Evolutionary conservation across 306 rosid species (phyloP).

Genomic region (Cucurbita ficifolia): DNA sequence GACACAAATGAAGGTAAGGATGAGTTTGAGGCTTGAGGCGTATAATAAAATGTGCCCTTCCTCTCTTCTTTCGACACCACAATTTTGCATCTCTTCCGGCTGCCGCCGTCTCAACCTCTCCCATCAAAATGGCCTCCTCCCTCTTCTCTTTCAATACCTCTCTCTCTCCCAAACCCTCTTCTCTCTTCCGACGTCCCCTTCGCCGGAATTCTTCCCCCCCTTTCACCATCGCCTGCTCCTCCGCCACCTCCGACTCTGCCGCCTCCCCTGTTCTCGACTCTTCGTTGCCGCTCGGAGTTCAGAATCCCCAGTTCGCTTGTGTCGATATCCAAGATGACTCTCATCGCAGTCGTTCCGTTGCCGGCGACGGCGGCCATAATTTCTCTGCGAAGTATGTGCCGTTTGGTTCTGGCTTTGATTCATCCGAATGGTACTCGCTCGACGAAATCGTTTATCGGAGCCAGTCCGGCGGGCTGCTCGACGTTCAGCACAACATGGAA

Average conservation of each 20-base stretch:
- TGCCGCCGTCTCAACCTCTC: not conserved
- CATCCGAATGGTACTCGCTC: constrained; percentile 34
- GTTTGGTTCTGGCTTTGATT: constrained; percentile 13
- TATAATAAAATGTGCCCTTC: constrained; percentile 1
- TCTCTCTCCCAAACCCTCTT: not conserved
- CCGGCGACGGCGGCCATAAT: not conserved
- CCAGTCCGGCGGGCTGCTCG: constrained; percentile 33
- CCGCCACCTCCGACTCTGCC: not conserved
- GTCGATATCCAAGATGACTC: not conserved
- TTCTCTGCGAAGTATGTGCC: constrained; percentile 41
- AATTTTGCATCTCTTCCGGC: not conserved
- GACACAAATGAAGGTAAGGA: not conserved
- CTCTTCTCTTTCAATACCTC: not conserved
- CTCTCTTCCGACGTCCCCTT: not conserved
- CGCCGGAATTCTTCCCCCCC: not conserved
- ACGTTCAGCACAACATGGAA: constrained; percentile 35
- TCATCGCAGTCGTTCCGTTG: not conserved
- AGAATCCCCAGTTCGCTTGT: not conserved
- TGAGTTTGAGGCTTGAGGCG: not conserved
- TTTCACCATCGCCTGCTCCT: not conserved
- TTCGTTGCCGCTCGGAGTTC: not conserved
- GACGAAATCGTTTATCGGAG: constrained; percentile 44
- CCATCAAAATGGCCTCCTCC: not conserved
- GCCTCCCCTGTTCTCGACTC: not conserved
- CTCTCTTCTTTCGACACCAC: not conserved